Percentiles rank a stretch among this genome's conserved stretches.
Evolutionary conservation across 1,284 basidiomycete species (phyloP).

Genomic region (Cutaneotrichosporon dermatis): DNA sequence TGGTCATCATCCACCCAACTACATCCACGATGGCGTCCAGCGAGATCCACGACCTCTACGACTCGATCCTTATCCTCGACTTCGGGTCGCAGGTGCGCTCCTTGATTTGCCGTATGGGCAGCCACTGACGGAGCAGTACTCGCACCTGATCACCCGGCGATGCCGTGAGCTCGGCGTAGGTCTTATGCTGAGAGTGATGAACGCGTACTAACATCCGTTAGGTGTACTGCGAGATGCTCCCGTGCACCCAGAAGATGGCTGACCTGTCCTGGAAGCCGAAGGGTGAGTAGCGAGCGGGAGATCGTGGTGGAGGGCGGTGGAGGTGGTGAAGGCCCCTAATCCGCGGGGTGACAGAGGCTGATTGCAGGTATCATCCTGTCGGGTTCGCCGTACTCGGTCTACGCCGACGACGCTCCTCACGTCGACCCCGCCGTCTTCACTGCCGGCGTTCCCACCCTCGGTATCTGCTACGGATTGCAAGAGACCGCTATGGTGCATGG

Average conservation of each 20-base stretch:
- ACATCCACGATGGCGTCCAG: conserved; percentile 30
- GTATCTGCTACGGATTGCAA: conserved; percentile 97
- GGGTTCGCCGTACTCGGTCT: conserved; percentile 97
- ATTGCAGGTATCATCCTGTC: conserved; percentile 86
- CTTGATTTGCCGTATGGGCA: not conserved
- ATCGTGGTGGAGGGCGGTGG: not conserved
- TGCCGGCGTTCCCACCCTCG: conserved; percentile 84
- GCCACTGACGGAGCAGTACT: conserved; percentile 61
- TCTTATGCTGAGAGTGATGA: not conserved
- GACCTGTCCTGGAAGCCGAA: conserved; percentile 93
- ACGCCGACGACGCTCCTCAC: conserved; percentile 86
- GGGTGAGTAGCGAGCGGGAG: conserved; percentile 55
- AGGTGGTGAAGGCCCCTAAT: not conserved
- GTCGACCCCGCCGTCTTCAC: conserved; percentile 94
- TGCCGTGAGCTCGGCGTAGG: conserved; percentile 85
- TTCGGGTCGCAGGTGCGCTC: conserved; percentile 86
- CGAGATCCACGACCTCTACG: conserved; percentile 88
- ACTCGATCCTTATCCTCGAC: conserved; percentile 94
- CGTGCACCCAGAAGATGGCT: conserved; percentile 88
- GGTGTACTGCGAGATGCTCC: conserved; percentile 94
- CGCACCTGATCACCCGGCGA: conserved; percentile 94
- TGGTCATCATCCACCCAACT: conserved; percentile 3
- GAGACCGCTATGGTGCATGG: conserved; percentile 90
- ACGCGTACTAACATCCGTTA: not conserved
- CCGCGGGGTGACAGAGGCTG: not conserved